Conservation (phyloP, 2,329 filamentous ascomycete genomes). For the Rhinocladiella similis region DNA sequence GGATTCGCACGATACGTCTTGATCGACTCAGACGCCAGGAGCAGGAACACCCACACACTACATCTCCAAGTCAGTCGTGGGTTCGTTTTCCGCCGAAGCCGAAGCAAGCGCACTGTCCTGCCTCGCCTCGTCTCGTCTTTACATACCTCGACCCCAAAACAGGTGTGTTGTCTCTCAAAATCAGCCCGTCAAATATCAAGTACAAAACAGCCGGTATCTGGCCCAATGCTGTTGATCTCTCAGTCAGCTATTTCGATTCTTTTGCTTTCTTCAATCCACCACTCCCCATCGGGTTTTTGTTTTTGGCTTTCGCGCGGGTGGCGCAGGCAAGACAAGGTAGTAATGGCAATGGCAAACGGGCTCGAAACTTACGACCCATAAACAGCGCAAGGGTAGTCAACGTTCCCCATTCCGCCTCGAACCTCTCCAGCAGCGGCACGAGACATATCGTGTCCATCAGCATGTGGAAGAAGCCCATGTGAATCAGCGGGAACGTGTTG, state of each 20-base stretch:
- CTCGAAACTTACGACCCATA: constrained; percentile 86
- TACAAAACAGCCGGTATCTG: constrained; percentile 83
- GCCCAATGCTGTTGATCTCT: constrained; percentile 61
- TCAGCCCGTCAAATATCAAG: constrained; percentile 70
- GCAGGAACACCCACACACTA: constrained; percentile 89
- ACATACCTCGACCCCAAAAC: constrained; percentile 80
- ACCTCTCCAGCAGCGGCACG: constrained; percentile 86
- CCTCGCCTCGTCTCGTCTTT: background rate
- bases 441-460: constrained; percentile 77
- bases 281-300: background rate
- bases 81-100: background rate
- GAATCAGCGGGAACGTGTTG: constrained; percentile 88
- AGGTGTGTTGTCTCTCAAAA: constrained; percentile 70
- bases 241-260: constrained; percentile 1
- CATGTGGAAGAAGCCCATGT: constrained; percentile 77
- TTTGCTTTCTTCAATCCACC: background rate
- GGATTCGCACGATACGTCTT: constrained; percentile 82
- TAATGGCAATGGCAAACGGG: no score
- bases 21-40: constrained; percentile 81
- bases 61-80: constrained; percentile 10
- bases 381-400: constrained; percentile 85
- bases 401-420: constrained; percentile 90
- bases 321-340: background rate
- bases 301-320: no score
- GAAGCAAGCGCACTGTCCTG: background rate